phyloP scores from a whole-genome alignment of 768 basidiomycete species.

The Hericium erinaceus region DNA sequence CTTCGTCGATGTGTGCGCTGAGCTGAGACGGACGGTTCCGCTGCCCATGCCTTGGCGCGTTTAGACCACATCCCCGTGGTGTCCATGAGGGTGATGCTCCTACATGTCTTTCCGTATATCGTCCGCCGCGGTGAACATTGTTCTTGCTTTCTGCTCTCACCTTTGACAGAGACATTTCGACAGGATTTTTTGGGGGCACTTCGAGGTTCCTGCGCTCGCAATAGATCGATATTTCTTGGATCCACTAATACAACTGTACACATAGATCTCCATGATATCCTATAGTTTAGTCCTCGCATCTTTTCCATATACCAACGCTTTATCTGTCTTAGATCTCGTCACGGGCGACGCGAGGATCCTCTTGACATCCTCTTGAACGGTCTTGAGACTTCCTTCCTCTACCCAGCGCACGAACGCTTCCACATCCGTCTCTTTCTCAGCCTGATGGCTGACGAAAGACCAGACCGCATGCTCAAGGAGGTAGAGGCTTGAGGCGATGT shows the following conservation, averaged over 20 bases:
- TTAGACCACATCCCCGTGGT: no score
- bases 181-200: no score
- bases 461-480: conserved; percentile 66
- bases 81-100: no score
- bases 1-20: background rate
- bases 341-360: background rate
- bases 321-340: background rate
- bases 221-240: no score
- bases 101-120: no score
- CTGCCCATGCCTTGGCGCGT: no score
- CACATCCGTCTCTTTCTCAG: conserved; percentile 31
- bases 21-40: no score
- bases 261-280: background rate
- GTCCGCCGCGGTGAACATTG: no score
- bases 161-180: no score
- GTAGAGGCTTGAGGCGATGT: conserved; percentile 41
- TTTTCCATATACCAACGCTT: background rate
- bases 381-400: conserved; percentile 26
- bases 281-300: background rate
- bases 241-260: no score
- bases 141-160: no score
- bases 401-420: conserved; percentile 50
- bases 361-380: conserved; percentile 18
- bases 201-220: no score
- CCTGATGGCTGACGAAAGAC: conserved; percentile 27